These are phyloP conservation scores for Vaccinium macrocarpon DNA, from an alignment of 148 eudicot species.

Conservation along the genomic window DNA sequence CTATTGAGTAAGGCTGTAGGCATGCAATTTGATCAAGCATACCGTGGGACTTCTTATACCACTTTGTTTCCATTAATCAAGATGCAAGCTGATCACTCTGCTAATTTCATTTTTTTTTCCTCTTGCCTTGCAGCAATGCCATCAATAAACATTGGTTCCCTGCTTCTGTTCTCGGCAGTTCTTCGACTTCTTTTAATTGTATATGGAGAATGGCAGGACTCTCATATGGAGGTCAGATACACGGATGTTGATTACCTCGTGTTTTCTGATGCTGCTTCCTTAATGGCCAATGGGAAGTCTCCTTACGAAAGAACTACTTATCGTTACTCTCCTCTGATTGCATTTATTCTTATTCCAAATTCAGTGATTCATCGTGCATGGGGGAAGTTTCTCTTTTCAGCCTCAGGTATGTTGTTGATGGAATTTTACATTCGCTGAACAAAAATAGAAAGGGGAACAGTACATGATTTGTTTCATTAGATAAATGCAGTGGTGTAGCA, in stretches of 20 bases:
- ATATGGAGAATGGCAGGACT: conserved; percentile 97
- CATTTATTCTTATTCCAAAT: conserved; percentile 79
- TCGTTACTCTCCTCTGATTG: conserved; percentile 88
- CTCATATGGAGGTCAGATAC: conserved; percentile 89
- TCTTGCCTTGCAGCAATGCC: conserved; percentile 26
- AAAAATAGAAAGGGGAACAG: too few relatives aligned
- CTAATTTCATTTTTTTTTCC: background rate
- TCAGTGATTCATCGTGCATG: conserved; percentile 66
- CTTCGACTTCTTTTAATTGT: conserved; percentile 65
- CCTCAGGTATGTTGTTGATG: conserved; percentile 62
- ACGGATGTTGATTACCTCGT: conserved; percentile 91
- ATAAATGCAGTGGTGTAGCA: background rate
- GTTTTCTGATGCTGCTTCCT: conserved; percentile 88
- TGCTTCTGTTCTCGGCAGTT: conserved; percentile 59
- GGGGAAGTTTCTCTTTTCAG: conserved; percentile 89
- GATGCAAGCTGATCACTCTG: background rate
- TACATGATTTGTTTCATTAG: background rate
- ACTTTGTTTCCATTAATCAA: background rate
- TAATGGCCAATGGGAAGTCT: conserved; percentile 66
- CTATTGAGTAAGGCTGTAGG: background rate
- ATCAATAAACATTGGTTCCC: conserved; percentile 47
- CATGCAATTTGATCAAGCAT: background rate
- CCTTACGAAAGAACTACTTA: conserved; percentile 87
- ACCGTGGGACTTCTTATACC: background rate
- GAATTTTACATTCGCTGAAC: background rate